These are phyloP conservation scores for Paramecium pentaurelia DNA, from an alignment of 73 alveolate species.

Conservation along the genomic window DNA sequence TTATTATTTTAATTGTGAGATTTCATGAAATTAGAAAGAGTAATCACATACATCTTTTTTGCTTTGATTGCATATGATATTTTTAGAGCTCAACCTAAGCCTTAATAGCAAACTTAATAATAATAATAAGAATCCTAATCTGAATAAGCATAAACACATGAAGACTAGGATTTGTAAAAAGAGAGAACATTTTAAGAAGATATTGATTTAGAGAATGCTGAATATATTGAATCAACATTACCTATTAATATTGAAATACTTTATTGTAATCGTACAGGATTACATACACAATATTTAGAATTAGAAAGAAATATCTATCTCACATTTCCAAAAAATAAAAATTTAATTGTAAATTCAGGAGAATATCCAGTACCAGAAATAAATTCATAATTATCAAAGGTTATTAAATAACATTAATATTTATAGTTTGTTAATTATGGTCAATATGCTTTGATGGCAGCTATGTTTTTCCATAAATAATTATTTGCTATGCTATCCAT, in stretches of 20 bases:
- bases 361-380: constrained; percentile 41
- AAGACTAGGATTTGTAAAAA: not conserved
- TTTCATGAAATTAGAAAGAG: constrained; percentile 30
- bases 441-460: constrained; percentile 17
- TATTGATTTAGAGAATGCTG: not conserved
- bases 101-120: not conserved
- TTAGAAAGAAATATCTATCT: not conserved
- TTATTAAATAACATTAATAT: not conserved
- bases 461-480: constrained; percentile 1
- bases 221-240: not conserved
- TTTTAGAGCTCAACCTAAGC: not conserved
- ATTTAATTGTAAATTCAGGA: not conserved
- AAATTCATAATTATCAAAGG: not conserved
- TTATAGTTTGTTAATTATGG: constrained; percentile 22
- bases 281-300: not conserved
- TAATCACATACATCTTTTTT: not conserved
- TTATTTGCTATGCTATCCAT: not conserved
- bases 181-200: not conserved
- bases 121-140: not conserved
- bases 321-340: not conserved
- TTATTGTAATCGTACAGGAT: constrained; percentile 35
- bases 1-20: constrained; percentile 18
- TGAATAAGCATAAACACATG: not conserved
- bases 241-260: constrained; percentile 11
- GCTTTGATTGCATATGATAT: not conserved